Evolutionary conservation across 139 green algal genomes (phyloP).

Genomic region (Chlamydomonas schloesseri): DNA sequence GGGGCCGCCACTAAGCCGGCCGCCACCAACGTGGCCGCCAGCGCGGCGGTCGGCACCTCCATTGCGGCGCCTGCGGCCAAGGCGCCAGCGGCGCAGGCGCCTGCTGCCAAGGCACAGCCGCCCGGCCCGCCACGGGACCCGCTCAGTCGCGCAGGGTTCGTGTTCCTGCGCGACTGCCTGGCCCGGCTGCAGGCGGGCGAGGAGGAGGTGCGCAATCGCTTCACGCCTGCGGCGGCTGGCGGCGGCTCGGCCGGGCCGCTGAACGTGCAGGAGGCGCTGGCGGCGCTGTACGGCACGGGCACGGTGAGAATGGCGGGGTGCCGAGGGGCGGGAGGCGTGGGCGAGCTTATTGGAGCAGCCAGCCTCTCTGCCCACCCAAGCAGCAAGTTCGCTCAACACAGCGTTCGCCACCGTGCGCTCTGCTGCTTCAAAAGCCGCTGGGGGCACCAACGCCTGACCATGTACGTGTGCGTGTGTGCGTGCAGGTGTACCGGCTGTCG

Average conservation of each 20-base stretch:
- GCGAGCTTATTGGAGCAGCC: no score
- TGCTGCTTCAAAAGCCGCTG: no score
- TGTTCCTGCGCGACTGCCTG: constrained; percentile 27
- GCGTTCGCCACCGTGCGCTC: no score
- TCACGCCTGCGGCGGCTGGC: neutral
- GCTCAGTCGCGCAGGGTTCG: neutral
- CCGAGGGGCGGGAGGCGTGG: no score
- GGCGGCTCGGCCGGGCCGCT: neutral
- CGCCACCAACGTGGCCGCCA: neutral
- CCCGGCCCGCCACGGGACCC: neutral
- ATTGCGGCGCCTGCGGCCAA: neutral
- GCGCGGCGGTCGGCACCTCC: neutral
- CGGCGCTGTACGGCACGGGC: constrained; percentile 1
- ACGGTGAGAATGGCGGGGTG: neutral
- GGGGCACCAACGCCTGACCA: no score
- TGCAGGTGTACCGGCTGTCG: neutral
- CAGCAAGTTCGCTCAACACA: no score
- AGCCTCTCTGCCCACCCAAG: no score
- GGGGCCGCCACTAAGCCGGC: neutral
- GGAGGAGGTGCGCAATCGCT: neutral
- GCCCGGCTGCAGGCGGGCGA: neutral
- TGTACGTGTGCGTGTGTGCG: no score
- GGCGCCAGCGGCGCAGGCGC: neutral
- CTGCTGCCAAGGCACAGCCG: no score
- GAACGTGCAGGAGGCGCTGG: neutral